Evolutionary conservation across 352 stramenopile genomes (phyloP).

Genomic region (Globisporangium sylvaticum): DNA sequence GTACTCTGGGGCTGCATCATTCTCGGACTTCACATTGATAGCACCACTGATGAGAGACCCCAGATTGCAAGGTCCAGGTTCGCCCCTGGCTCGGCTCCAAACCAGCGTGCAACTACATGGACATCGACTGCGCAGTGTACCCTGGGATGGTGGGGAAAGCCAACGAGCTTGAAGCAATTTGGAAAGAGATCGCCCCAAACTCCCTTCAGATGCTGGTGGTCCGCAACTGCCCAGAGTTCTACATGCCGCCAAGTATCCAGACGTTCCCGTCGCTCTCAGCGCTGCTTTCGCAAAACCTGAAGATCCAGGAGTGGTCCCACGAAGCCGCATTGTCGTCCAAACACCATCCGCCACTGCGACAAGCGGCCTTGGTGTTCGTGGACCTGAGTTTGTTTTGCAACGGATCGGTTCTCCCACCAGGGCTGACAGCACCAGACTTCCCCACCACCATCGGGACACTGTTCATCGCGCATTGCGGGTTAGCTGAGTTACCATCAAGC

Average conservation of each 20-base stretch:
- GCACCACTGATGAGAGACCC: conserved; percentile 6
- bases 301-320: conserved; percentile 25
- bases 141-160: neutral
- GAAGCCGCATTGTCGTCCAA: conserved; percentile 23
- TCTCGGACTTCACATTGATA: conserved; percentile 24
- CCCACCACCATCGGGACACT: conserved; percentile 22
- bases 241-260: conserved; percentile 22
- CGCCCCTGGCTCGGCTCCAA: conserved; percentile 30
- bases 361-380: conserved; percentile 24
- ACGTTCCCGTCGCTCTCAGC: conserved; percentile 22
- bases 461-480: conserved; percentile 27
- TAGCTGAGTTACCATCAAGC: conserved; percentile 27
- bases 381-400: conserved; percentile 16
- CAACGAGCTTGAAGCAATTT: conserved; percentile 12
- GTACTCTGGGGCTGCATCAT: conserved; percentile 25
- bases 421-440: conserved; percentile 29
- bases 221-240: conserved; percentile 25
- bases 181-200: conserved; percentile 13
- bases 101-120: conserved; percentile 35
- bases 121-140: conserved; percentile 22
- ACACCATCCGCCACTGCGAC: conserved; percentile 23
- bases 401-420: conserved; percentile 21
- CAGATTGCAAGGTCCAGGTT: conserved; percentile 28
- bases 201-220: conserved; percentile 16
- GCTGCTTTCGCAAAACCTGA: conserved; percentile 41